A percentile compares a stretch with the other conserved stretches of the same genome.
Evolutionary conservation across 805 yeast species (phyloP).

Genomic region (Zygosaccharomyces siamensis): DNA sequence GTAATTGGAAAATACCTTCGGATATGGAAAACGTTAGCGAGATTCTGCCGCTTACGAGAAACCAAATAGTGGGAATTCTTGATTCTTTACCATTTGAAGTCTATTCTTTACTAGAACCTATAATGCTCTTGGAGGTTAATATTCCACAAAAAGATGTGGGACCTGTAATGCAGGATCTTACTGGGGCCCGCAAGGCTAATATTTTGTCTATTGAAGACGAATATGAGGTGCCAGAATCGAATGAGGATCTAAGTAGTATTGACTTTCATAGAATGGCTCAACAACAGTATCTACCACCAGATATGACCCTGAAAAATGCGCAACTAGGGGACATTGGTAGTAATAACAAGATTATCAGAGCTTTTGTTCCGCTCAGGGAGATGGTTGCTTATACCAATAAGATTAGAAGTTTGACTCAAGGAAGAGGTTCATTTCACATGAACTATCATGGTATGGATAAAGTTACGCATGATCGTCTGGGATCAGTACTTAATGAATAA

Average conservation of each 20-base stretch:
- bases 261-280: constrained; percentile 57
- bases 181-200: constrained; percentile 69
- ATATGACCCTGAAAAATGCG: constrained; percentile 43
- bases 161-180: constrained; percentile 75
- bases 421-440: constrained; percentile 83
- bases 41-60: constrained; percentile 44
- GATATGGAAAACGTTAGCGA: constrained; percentile 41
- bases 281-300: constrained; percentile 67
- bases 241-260: constrained; percentile 33
- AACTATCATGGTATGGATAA: constrained; percentile 66
- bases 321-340: constrained; percentile 15
- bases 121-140: constrained; percentile 69
- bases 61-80: constrained; percentile 41
- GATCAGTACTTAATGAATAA: constrained; percentile 26
- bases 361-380: constrained; percentile 78
- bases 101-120: constrained; percentile 74
- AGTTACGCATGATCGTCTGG: constrained; percentile 50
- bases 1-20: constrained; percentile 47
- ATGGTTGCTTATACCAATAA: constrained; percentile 85
- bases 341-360: constrained; percentile 51
- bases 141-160: constrained; percentile 74
- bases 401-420: constrained; percentile 80
- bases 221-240: constrained; percentile 13
- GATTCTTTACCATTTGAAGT: constrained; percentile 17
- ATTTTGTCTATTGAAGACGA: constrained; percentile 72